Evolutionary conservation across 139 green algal species (phyloP).

Genomic region (Limnomonas spitsbergensis): DNA sequence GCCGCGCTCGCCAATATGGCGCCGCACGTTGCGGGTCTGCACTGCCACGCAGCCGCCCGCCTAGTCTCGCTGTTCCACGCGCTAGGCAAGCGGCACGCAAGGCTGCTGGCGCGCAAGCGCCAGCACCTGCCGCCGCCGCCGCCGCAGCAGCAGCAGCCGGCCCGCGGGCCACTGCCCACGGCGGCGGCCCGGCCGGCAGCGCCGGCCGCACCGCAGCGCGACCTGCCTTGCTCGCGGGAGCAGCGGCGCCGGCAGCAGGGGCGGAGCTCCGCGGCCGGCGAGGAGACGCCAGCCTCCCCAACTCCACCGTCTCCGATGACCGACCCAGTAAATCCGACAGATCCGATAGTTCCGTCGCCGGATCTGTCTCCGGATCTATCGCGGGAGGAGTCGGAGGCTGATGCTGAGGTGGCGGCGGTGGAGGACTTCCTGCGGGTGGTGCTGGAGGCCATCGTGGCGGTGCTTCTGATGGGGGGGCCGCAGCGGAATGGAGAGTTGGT

Average conservation of each 20-base stretch:
- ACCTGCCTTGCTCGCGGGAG: not conserved
- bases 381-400: not conserved
- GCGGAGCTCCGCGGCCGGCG: too few relatives aligned
- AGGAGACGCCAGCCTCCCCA: too few relatives aligned
- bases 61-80: conserved; percentile 61
- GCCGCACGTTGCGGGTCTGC: conserved; percentile 61
- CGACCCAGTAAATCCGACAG: too few relatives aligned
- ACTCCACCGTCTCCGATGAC: too few relatives aligned
- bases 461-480: not conserved
- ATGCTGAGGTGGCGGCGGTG: not conserved
- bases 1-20: conserved; percentile 83
- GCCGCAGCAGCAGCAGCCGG: too few relatives aligned
- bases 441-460: conserved; percentile 74
- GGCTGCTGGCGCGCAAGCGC: not conserved
- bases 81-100: conserved; percentile 7
- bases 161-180: too few relatives aligned
- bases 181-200: not conserved
- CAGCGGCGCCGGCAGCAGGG: not conserved
- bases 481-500: conserved; percentile 62
- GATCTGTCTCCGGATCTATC: not conserved
- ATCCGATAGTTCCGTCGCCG: not conserved
- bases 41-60: conserved; percentile 70
- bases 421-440: conserved; percentile 67
- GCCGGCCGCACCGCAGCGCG: not conserved
- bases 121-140: not conserved